Evolutionary conservation across 805 yeast genomes (phyloP).

Genomic region (Kodamaea neixiangensis): DNA sequence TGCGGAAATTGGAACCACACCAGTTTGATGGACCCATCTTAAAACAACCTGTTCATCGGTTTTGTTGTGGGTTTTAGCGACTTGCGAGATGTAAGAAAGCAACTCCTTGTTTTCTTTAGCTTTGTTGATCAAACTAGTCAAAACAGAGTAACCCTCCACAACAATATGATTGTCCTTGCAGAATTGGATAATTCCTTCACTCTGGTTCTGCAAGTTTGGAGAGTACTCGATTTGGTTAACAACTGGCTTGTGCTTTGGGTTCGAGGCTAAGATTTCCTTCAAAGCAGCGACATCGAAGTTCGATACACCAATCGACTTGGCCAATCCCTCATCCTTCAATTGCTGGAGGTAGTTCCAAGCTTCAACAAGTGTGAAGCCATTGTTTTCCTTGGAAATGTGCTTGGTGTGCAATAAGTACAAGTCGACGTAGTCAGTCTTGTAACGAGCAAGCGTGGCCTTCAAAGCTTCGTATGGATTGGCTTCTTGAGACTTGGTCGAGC

Average conservation of each 20-base stretch:
- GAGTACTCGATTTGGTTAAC: conserved; percentile 88
- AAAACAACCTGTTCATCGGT: conserved; percentile 68
- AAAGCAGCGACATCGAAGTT: conserved; percentile 71
- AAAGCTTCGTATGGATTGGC: conserved; percentile 43
- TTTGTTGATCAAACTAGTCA: conserved; percentile 80
- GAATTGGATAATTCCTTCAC: conserved; percentile 71
- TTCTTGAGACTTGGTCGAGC: conserved; percentile 6
- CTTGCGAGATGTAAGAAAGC: conserved; percentile 48
- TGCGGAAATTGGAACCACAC: conserved; percentile 76
- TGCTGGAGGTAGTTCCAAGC: conserved; percentile 77
- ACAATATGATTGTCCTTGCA: conserved; percentile 56
- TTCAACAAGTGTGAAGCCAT: conserved; percentile 39
- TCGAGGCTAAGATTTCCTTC: conserved; percentile 66
- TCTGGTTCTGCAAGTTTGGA: conserved; percentile 80
- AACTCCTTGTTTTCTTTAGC: conserved; percentile 57
- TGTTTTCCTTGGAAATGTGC: conserved; percentile 26
- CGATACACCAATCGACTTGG: conserved; percentile 79
- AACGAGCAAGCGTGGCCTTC: conserved; percentile 35
- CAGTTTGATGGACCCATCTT: conserved; percentile 85
- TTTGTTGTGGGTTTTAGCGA: conserved; percentile 56
- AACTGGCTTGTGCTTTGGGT: conserved; percentile 67
- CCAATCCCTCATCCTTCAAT: conserved; percentile 60
- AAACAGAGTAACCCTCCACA: conserved; percentile 72
- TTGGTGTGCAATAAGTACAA: conserved; percentile 54
- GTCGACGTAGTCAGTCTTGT: conserved; percentile 50